phyloP scores from a whole-genome alignment of 257 asterid species.

The Leonotis leonurus region DNA sequence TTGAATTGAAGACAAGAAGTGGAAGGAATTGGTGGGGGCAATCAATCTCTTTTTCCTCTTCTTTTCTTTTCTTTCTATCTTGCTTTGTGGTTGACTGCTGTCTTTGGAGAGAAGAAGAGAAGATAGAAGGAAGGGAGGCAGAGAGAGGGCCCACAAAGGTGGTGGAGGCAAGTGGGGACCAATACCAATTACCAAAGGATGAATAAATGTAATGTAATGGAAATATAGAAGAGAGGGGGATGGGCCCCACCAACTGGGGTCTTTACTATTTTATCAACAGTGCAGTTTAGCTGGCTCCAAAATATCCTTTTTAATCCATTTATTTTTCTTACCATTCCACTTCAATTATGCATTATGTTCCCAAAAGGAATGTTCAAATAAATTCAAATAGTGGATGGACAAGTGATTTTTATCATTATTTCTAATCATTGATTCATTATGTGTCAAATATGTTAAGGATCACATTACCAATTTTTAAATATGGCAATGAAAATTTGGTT shows the following conservation, averaged over 20 bases:
- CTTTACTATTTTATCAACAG: too few relatives aligned
- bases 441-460: too few relatives aligned
- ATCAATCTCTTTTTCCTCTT: too few relatives aligned
- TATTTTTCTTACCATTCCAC: not conserved
- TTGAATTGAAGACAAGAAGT: slow-evolving; percentile 19
- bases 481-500: too few relatives aligned
- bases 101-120: slow-evolving; percentile 34
- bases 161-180: slow-evolving; percentile 34
- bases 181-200: slow-evolving; percentile 10
- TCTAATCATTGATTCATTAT: too few relatives aligned
- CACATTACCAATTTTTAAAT: too few relatives aligned
- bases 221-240: not conserved
- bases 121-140: too few relatives aligned
- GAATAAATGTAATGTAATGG: slow-evolving; percentile 38
- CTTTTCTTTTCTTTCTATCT: slow-evolving; percentile 20
- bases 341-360: too few relatives aligned
- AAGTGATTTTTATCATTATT: too few relatives aligned
- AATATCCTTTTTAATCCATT: not conserved
- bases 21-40: slow-evolving; percentile 54
- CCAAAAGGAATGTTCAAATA: too few relatives aligned
- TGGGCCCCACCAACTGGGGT: slow-evolving; percentile 77
- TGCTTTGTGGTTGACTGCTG: slow-evolving; percentile 72
- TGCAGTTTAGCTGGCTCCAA: slow-evolving; percentile 28
- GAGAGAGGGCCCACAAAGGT: slow-evolving; percentile 2
- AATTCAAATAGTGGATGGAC: too few relatives aligned